These are phyloP conservation scores for Pyronema omphalodes DNA, from an alignment of 495 filamentous ascomycete genomes.

Conservation along the genomic window DNA sequence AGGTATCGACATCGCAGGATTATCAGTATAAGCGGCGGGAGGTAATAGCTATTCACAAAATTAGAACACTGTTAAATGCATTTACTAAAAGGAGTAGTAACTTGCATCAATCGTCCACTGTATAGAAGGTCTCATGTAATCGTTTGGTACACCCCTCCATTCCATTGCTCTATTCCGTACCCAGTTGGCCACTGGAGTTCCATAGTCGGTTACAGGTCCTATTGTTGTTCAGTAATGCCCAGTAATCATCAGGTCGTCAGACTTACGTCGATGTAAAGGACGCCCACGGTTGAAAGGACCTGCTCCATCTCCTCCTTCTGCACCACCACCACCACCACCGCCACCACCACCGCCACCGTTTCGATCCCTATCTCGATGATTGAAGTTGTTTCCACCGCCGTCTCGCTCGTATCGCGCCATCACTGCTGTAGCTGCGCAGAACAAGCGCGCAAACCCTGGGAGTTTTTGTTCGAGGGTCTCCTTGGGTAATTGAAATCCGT, in stretches of 20 bases:
- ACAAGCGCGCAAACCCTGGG: no score
- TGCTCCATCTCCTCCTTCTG: slow-evolving; percentile 35
- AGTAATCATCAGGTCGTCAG: neutral
- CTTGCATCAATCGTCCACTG: slow-evolving; percentile 81
- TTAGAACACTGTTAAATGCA: slow-evolving; percentile 12
- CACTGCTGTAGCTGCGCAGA: no score
- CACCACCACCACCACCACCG: slow-evolving; percentile 37
- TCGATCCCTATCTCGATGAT: slow-evolving; percentile 1
- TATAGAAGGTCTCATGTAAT: slow-evolving; percentile 65
- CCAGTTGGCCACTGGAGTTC: slow-evolving; percentile 79
- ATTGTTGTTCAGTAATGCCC: neutral
- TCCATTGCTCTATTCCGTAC: slow-evolving; percentile 67
- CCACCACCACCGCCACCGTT: slow-evolving; percentile 14
- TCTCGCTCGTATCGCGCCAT: slow-evolving; percentile 23
- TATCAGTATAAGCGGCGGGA: slow-evolving; percentile 50
- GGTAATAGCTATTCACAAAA: slow-evolving; percentile 53
- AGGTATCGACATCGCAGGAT: slow-evolving; percentile 66
- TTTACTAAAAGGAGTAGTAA: slow-evolving; percentile 7
- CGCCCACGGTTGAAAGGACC: slow-evolving; percentile 23
- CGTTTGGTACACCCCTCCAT: slow-evolving; percentile 44
- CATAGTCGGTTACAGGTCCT: slow-evolving; percentile 90
- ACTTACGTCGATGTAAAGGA: slow-evolving; percentile 16
- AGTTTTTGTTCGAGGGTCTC: no score
- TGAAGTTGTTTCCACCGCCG: slow-evolving; percentile 13
- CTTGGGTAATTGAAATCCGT: no score